phyloP scores from a whole-genome alignment of 2,329 filamentous ascomycete genomes.

The Pseudopithomyces maydicus region DNA sequence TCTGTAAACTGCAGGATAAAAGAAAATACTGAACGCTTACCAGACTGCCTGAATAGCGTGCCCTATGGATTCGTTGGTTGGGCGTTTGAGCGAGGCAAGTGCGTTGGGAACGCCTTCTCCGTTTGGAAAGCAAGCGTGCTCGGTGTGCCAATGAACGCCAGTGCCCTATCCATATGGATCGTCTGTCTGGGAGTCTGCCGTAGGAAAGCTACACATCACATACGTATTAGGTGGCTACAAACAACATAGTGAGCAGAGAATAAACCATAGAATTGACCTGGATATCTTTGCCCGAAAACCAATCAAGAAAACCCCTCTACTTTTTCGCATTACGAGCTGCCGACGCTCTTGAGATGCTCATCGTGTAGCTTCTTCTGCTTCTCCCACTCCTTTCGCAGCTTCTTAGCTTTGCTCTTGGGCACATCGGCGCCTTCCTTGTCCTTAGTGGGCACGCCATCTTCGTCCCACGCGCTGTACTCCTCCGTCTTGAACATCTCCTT shows the following conservation, averaged over 20 bases:
- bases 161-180: no score
- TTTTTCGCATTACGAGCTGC: not conserved
- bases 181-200: no score
- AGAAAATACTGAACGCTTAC: no score
- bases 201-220: no score
- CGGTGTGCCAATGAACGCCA: no score
- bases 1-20: no score
- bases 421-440: constrained; percentile 79
- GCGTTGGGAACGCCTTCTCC: no score
- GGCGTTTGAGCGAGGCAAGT: no score
- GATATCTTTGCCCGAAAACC: not conserved
- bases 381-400: constrained; percentile 87
- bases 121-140: no score
- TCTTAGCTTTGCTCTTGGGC: constrained; percentile 79
- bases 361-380: constrained; percentile 86
- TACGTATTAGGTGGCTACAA: no score
- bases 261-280: not conserved
- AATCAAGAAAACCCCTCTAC: not conserved
- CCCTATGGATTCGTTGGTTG: no score
- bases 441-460: constrained; percentile 77
- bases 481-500: constrained; percentile 62
- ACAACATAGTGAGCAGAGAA: not conserved
- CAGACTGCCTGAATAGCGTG: no score
- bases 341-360: constrained; percentile 30
- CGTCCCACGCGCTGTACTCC: constrained; percentile 80